Percentiles rank a stretch among this genome's conserved stretches.
Evolutionary conservation across 768 basidiomycete species (phyloP).

Genomic region (Trametes cingulata): DNA sequence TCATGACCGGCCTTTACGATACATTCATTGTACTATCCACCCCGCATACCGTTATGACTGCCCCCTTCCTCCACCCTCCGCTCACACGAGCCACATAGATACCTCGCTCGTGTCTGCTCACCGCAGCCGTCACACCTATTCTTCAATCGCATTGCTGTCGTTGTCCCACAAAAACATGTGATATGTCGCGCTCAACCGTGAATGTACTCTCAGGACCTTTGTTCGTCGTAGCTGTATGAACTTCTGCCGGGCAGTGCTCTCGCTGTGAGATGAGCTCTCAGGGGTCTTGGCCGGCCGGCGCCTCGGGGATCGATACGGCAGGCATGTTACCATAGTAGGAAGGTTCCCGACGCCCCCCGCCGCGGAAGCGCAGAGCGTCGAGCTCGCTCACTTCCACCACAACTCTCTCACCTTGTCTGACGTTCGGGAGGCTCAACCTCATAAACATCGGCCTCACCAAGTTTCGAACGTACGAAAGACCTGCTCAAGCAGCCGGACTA

Average conservation of each 20-base stretch:
- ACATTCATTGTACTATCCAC: slow-evolving; percentile 27
- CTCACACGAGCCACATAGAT: slow-evolving; percentile 11
- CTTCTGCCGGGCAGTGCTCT: neutral
- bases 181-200: slow-evolving; percentile 1
- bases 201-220: neutral
- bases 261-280: neutral
- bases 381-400: neutral
- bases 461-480: no score
- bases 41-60: slow-evolving; percentile 8
- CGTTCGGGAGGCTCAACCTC: no score
- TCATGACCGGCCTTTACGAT: slow-evolving; percentile 28
- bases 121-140: neutral
- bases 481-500: no score
- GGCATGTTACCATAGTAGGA: neutral
- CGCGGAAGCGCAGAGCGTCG: neutral
- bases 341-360: neutral
- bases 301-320: slow-evolving; percentile 7
- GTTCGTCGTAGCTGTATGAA: neutral
- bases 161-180: neutral
- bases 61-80: neutral
- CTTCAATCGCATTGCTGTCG: slow-evolving; percentile 10
- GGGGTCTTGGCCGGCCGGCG: slow-evolving; percentile 1
- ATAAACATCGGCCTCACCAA: no score
- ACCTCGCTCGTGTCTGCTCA: slow-evolving; percentile 9
- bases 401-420: neutral